A percentile compares a stretch with the other conserved stretches of the same genome.
Evolutionary conservation across 495 filamentous ascomycete genomes (phyloP).

Genomic region (Aspergillus diversus): DNA sequence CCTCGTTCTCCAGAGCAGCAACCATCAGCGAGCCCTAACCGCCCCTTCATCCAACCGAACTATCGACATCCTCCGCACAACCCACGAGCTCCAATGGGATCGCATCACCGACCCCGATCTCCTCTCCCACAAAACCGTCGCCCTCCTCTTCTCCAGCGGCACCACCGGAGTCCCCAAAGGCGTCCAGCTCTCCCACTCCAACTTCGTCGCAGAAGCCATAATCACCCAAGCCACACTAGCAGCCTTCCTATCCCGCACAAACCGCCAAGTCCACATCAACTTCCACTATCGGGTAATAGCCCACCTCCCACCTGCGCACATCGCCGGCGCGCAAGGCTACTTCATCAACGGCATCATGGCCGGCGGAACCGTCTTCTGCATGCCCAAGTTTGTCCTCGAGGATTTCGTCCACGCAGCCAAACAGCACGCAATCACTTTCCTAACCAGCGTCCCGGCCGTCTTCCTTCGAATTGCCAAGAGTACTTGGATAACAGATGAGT

Average conservation of each 20-base stretch:
- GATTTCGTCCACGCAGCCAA: not conserved
- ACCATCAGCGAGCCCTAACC: not conserved
- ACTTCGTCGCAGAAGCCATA: not conserved
- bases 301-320: not conserved
- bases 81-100: not conserved
- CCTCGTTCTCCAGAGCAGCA: not conserved
- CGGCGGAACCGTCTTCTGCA: not conserved
- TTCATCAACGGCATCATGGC: constrained; percentile 1
- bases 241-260: not conserved
- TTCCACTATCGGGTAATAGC: not conserved
- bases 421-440: not conserved
- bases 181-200: not conserved
- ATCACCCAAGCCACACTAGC: not conserved
- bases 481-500: not conserved
- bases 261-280: not conserved
- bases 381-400: not conserved
- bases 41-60: not conserved
- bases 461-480: not conserved
- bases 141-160: not conserved
- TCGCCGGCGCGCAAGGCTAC: not conserved
- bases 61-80: not conserved
- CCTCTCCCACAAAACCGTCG: not conserved
- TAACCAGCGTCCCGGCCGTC: not conserved
- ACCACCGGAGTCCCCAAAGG: not conserved
- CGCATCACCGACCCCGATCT: not conserved